These are phyloP conservation scores for Madurella fahalii DNA, from an alignment of 2,329 filamentous ascomycete species.

Conservation along the genomic window DNA sequence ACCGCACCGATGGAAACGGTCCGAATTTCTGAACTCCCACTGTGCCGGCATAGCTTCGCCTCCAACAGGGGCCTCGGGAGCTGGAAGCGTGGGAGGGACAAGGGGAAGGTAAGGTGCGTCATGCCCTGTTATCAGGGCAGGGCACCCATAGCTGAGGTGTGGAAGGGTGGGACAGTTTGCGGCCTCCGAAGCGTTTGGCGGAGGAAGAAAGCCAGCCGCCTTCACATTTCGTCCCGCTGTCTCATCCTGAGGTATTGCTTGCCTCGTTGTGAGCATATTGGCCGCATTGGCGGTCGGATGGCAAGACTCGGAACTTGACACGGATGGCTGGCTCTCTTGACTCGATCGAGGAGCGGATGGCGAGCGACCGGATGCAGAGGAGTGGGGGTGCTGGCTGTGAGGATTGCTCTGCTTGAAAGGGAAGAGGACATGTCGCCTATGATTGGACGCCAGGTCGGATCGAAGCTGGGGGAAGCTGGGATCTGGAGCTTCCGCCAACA, in stretches of 20 bases:
- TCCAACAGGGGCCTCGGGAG: constrained; percentile 9
- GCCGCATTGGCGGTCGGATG: constrained; percentile 1
- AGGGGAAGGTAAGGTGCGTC: not conserved
- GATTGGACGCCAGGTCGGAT: constrained; percentile 17
- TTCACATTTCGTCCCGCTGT: too few relatives aligned
- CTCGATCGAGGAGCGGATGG: constrained; percentile 22
- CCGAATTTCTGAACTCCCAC: constrained; percentile 6
- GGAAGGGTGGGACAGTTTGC: too few relatives aligned
- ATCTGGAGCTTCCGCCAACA: constrained; percentile 18
- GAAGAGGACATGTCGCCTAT: not conserved
- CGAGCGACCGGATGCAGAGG: constrained; percentile 8
- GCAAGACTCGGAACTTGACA: constrained; percentile 12
- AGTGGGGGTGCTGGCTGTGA: constrained; percentile 16
- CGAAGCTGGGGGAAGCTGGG: constrained; percentile 16
- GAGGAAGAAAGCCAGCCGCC: too few relatives aligned
- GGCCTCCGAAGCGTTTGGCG: too few relatives aligned
- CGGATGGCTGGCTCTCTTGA: constrained; percentile 20
- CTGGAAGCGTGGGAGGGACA: constrained; percentile 18
- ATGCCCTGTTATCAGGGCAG: too few relatives aligned
- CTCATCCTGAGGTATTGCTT: not conserved
- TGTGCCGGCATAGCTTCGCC: constrained; percentile 17
- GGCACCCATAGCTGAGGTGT: too few relatives aligned
- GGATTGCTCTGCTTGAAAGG: constrained; percentile 1
- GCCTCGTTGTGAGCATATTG: not conserved
- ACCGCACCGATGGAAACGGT: constrained; percentile 8